Evolutionary conservation across 306 rosid species (phyloP).

Genomic region (Acacia melanoxylon): DNA sequence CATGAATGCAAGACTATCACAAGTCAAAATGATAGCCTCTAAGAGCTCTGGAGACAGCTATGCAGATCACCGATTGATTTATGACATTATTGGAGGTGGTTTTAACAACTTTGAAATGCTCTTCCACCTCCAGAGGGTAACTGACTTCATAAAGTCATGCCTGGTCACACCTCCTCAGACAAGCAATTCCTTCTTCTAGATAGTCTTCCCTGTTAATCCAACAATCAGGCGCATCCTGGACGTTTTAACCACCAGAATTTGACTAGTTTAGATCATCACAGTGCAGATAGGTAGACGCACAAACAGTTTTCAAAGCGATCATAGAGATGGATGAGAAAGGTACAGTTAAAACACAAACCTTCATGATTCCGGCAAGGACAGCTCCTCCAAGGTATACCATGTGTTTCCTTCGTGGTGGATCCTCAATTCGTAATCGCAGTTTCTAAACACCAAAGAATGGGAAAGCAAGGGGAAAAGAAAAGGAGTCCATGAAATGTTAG

Average conservation of each 20-base stretch:
- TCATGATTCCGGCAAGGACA: constrained; percentile 98
- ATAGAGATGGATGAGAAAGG: constrained; percentile 11
- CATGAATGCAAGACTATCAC: constrained; percentile 18
- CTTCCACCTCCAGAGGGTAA: constrained; percentile 25
- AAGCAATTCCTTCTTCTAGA: constrained; percentile 93
- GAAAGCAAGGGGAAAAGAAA: neutral
- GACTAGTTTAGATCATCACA: constrained; percentile 29
- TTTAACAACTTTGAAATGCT: constrained; percentile 34
- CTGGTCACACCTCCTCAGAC: constrained; percentile 84
- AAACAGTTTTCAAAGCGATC: constrained; percentile 13
- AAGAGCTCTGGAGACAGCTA: constrained; percentile 22
- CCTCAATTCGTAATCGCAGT: constrained; percentile 89
- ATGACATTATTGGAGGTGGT: constrained; percentile 28
- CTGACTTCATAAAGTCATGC: constrained; percentile 62
- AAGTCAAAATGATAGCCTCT: constrained; percentile 24
- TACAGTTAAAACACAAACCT: constrained; percentile 50
- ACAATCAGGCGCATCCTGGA: constrained; percentile 96
- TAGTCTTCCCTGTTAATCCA: constrained; percentile 98
- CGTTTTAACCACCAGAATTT: constrained; percentile 37
- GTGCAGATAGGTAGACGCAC: constrained; percentile 3
- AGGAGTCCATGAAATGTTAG: constrained; percentile 21
- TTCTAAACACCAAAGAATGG: constrained; percentile 52
- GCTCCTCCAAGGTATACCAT: constrained; percentile 99
- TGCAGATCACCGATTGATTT: constrained; percentile 20
- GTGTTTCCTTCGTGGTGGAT: constrained; percentile 98